Conservation (phyloP, 768 basidiomycete genomes). For the Austroboletus eburneus region DNA sequence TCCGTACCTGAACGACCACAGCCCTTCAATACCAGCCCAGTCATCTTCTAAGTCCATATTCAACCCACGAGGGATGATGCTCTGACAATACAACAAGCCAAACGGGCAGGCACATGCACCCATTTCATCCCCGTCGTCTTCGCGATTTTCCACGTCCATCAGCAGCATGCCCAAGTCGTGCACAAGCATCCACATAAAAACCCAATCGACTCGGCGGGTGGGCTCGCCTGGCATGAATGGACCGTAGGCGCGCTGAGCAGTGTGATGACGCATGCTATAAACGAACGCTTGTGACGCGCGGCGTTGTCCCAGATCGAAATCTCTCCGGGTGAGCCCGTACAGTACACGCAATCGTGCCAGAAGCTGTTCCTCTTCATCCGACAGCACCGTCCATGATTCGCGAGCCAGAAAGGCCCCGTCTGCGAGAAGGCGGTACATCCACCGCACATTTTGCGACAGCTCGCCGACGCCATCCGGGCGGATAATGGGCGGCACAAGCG, state of each 20-base stretch:
- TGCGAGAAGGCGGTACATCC: constrained; percentile 44
- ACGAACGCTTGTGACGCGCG: constrained; percentile 50
- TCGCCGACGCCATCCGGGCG: constrained; percentile 22
- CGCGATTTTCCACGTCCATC: constrained; percentile 31
- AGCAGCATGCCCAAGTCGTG: constrained; percentile 55
- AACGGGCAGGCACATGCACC: constrained; percentile 36
- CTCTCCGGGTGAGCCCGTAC: constrained; percentile 50
- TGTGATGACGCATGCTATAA: constrained; percentile 60
- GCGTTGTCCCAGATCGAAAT: constrained; percentile 32
- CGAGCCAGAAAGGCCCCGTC: constrained; percentile 44
- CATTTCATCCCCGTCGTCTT: constrained; percentile 26
- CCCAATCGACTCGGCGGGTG: constrained; percentile 50
- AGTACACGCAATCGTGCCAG: constrained; percentile 50
- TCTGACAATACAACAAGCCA: constrained; percentile 53
- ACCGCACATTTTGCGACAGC: constrained; percentile 48
- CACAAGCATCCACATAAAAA: constrained; percentile 51
- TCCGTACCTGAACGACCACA: constrained; percentile 62
- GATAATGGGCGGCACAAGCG: constrained; percentile 37
- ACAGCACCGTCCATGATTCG: constrained; percentile 17
- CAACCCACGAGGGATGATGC: constrained; percentile 38
- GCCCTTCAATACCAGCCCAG: constrained; percentile 45
- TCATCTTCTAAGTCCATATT: constrained; percentile 30
- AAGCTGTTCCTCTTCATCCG: constrained; percentile 41
- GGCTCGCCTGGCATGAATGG: constrained; percentile 47
- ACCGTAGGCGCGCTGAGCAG: constrained; percentile 46